Base-by-base conservation (phyloP, 2,329 filamentous ascomycete genomes). In the Alternaria ventricosa region DNA sequence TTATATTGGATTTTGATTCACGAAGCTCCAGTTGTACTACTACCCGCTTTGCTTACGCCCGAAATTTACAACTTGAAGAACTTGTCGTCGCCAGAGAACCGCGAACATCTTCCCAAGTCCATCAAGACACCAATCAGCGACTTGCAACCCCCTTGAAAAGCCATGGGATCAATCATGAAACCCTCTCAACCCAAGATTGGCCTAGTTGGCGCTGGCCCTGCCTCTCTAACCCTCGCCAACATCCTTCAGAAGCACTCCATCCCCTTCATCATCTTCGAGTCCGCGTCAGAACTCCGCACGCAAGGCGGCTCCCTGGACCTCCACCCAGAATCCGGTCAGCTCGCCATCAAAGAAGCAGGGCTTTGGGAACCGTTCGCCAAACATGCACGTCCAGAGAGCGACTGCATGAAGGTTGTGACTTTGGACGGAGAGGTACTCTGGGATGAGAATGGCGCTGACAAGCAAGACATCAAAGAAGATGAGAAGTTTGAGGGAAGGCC, bases 321-420 rank as follows among this genome's bases (percentile, higher is more conserved):
- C 9, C 86, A 89, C 65, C 82, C 82, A 0, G 66, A 77, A 4
- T 84, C 83, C 1, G 87, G 87, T 0, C 82, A 88, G 30, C 76
- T 79, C 5, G 86, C 86, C 0, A 71, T 89, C 51, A 82, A 82
- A 56, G 82, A 85, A 60, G 85, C 85, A 5, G 82, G 81, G 0
- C 74, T 88, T 6, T 85, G 80, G 73, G 81, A 84, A 1, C 78
- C 83, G 30, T 89, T 88, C 72, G 67, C 79, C n/a, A 79, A 82
- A 63, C 65, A 83, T 56, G 84, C 84, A 2, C 83, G 86, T 43
- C 85, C 84, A 46, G 86, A 88, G 64, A 82, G 83, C 59, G 85
- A 88, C 58, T 83, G 82, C 28, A 64, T 85, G 59, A 80, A 84
- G 51, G 75, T 87, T 8, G 78, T 84, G 11, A 82, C 85, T 67